Percentiles rank a stretch among this genome's conserved stretches.
Conservation (phyloP, 2,329 filamentous ascomycete genomes). For the Ophiobolus disseminans region DNA sequence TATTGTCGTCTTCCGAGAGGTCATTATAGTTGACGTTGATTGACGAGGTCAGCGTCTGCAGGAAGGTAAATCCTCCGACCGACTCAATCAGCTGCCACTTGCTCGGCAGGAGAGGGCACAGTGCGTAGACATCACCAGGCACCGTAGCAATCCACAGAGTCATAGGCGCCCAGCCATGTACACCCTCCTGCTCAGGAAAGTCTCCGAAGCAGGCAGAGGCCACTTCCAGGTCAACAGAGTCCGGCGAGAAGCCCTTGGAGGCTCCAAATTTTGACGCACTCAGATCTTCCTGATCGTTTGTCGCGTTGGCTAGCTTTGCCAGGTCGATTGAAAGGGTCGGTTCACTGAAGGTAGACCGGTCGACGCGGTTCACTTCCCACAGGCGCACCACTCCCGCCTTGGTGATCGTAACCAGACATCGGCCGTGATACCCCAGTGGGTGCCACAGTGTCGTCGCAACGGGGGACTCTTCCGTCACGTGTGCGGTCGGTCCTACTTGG, state of each 20-base stretch:
- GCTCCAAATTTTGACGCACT: constrained; percentile 75
- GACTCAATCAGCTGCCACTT: constrained; percentile 72
- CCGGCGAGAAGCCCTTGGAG: constrained; percentile 84
- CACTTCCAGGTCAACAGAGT: constrained; percentile 92
- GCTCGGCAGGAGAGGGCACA: constrained; percentile 87
- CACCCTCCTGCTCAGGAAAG: constrained; percentile 59
- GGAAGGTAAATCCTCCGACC: constrained; percentile 65
- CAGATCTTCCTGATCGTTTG: constrained; percentile 82
- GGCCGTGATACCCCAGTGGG: constrained; percentile 81
- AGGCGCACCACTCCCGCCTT: constrained; percentile 85
- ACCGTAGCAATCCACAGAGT: constrained; percentile 97
- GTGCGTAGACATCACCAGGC: constrained; percentile 88
- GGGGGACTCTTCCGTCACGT: constrained; percentile 84
- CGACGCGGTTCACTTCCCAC: constrained; percentile 86
- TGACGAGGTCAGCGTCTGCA: constrained; percentile 82
- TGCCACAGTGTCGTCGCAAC: constrained; percentile 90
- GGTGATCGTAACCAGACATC: constrained; percentile 86
- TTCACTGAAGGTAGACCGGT: constrained; percentile 85
- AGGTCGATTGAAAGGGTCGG: constrained; percentile 86
- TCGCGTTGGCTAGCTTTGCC: constrained; percentile 85
- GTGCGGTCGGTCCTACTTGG: constrained; percentile 89
- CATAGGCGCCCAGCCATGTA: constrained; percentile 86
- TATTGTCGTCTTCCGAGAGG: constrained; percentile 36
- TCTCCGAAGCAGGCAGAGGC: constrained; percentile 91
- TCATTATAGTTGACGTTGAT: constrained; percentile 71